phyloP scores from a whole-genome alignment of 257 asterid species.

The Mitragyna speciosa region DNA sequence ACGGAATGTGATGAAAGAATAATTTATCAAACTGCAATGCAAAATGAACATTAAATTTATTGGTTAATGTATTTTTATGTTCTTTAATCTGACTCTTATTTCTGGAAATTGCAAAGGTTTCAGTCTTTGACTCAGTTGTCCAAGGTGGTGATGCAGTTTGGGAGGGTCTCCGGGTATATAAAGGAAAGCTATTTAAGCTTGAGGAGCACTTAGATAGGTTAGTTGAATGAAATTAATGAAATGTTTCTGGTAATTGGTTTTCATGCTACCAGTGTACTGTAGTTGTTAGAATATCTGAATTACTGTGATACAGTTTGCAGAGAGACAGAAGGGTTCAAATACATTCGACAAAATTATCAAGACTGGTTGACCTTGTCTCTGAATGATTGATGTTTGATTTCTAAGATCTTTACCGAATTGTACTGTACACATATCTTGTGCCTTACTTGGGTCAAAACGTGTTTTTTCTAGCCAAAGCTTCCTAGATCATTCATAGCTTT shows the following conservation, averaged over 20 bases:
- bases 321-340: neutral
- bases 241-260: neutral
- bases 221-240: conserved; percentile 19
- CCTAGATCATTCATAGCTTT: neutral
- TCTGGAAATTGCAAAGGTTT: conserved; percentile 50
- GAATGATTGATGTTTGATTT: neutral
- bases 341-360: neutral
- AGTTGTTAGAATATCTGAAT: neutral
- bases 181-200: conserved; percentile 74
- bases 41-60: conserved; percentile 1
- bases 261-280: neutral
- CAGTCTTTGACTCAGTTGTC: conserved; percentile 86
- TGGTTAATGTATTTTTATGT: conserved; percentile 7
- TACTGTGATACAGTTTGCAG: neutral
- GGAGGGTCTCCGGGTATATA: conserved; percentile 87
- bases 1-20: conserved; percentile 7
- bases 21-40: neutral
- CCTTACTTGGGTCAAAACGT: neutral
- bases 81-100: conserved; percentile 17
- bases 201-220: conserved; percentile 92
- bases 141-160: conserved; percentile 98
- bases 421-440: neutral
- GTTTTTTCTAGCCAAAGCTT: neutral
- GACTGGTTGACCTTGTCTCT: neutral
- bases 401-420: neutral